A percentile compares a stretch with the other conserved stretches of the same genome.
Conservation (phyloP, 805 yeast species). For the Torulaspora indica region DNA sequence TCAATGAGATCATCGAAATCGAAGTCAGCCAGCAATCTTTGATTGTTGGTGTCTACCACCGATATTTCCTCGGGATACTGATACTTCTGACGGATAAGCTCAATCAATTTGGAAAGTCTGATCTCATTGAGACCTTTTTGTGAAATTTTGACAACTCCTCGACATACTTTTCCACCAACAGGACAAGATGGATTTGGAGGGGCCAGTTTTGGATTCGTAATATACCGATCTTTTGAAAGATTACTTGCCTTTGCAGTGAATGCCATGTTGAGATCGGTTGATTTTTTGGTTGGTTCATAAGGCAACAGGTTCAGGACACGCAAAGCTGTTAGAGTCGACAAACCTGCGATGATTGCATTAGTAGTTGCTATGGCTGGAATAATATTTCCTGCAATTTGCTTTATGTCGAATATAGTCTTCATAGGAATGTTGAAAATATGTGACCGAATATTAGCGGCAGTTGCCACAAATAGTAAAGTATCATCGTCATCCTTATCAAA, state of each 20-base stretch:
- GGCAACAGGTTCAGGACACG: conserved; percentile 42
- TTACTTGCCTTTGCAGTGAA: conserved; percentile 50
- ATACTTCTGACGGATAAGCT: conserved; percentile 45
- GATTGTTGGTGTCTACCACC: conserved; percentile 34
- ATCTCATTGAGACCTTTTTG: conserved; percentile 21
- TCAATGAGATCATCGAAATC: conserved; percentile 80
- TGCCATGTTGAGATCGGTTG: conserved; percentile 42
- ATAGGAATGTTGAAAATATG: conserved; percentile 61
- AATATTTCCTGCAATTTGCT: conserved; percentile 95
- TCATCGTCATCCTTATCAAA: conserved; percentile 96
- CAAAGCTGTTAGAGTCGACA: conserved; percentile 70
- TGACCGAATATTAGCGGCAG: conserved; percentile 79
- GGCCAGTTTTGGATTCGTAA: conserved; percentile 57
- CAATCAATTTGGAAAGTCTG: conserved; percentile 51
- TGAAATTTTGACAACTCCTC: conserved; percentile 45
- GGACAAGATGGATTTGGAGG: conserved; percentile 69
- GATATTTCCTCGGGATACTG: conserved; percentile 43
- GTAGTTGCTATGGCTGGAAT: conserved; percentile 99
- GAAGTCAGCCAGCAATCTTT: conserved; percentile 67
- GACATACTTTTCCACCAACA: conserved; percentile 50
- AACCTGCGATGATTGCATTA: conserved; percentile 90
- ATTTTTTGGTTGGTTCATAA: conserved; percentile 33
- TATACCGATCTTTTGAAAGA: conserved; percentile 45
- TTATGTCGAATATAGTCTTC: conserved; percentile 78
- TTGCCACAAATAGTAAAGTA: conserved; percentile 79